Evolutionary conservation across 768 basidiomycete genomes (phyloP).

Genomic region (Pholiota microspora): DNA sequence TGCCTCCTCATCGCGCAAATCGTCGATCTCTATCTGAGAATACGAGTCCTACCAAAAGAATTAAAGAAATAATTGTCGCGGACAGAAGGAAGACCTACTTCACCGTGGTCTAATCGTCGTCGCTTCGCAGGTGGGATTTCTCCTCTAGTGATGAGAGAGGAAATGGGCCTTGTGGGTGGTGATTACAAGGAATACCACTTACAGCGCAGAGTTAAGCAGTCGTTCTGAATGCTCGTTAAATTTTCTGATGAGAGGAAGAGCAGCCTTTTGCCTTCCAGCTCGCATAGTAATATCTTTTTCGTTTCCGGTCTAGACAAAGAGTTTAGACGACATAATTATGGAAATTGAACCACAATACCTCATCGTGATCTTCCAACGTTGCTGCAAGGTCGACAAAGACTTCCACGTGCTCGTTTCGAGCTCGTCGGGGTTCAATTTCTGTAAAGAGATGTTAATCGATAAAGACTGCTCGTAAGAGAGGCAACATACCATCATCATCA

Average conservation of each 20-base stretch:
- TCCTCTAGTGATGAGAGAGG: slow-evolving; percentile 36
- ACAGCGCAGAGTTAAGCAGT: slow-evolving; percentile 80
- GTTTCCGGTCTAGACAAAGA: slow-evolving; percentile 72
- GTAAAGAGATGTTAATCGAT: slow-evolving; percentile 4
- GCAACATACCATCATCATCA: slow-evolving; percentile 81
- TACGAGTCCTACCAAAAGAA: slow-evolving; percentile 33
- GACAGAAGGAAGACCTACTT: slow-evolving; percentile 31
- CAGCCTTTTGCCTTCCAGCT: slow-evolving; percentile 83
- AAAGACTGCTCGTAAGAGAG: neutral
- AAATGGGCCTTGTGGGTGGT: neutral
- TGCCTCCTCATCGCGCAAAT: slow-evolving; percentile 69
- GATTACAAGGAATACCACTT: slow-evolving; percentile 12
- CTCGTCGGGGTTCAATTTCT: slow-evolving; percentile 79
- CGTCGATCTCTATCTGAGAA: slow-evolving; percentile 76
- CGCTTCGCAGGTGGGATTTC: slow-evolving; percentile 61
- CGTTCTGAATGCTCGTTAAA: slow-evolving; percentile 98
- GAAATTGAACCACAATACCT: slow-evolving; percentile 43
- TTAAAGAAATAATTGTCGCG: slow-evolving; percentile 1
- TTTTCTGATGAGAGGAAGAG: slow-evolving; percentile 89
- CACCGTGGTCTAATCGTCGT: slow-evolving; percentile 42
- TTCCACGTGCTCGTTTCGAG: slow-evolving; percentile 65
- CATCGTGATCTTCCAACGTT: slow-evolving; percentile 87
- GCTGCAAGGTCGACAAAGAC: slow-evolving; percentile 84
- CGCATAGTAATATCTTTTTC: slow-evolving; percentile 94
- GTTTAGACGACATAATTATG: slow-evolving; percentile 3